Evolutionary conservation across 768 basidiomycete genomes (phyloP).

Genomic region (Pleurotus citrinopileatus): DNA sequence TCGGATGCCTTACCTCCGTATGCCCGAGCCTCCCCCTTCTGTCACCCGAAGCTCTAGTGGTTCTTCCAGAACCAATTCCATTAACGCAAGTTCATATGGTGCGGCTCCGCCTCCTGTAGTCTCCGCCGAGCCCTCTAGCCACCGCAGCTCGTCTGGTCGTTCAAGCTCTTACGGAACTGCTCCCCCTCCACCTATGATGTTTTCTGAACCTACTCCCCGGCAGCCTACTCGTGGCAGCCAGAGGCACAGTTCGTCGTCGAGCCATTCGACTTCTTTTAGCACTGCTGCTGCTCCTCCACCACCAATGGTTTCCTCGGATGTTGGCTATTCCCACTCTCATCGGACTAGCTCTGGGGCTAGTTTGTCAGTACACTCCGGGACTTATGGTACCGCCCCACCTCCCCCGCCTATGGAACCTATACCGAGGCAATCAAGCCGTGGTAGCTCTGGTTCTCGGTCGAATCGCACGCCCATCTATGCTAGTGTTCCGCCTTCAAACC

Average conservation of each 20-base stretch:
- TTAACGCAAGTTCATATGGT: background rate
- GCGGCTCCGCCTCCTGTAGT: background rate
- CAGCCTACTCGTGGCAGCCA: constrained; percentile 1
- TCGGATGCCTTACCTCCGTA: background rate
- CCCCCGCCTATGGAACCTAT: background rate
- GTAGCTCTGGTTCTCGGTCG: background rate
- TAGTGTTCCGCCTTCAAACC: background rate
- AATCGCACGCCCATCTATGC: background rate
- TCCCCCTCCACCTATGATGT: constrained; percentile 26
- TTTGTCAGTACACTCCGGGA: background rate
- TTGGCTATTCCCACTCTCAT: background rate
- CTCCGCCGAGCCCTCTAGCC: background rate
- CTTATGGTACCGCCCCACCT: background rate
- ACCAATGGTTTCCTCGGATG: background rate
- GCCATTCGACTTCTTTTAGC: background rate
- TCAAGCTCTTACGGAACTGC: constrained; percentile 40
- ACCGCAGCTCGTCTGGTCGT: constrained; percentile 30
- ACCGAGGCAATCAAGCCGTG: background rate
- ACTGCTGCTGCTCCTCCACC: background rate
- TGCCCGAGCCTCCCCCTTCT: constrained; percentile 5
- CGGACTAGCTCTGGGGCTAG: background rate
- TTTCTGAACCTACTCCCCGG: background rate
- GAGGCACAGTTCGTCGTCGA: background rate
- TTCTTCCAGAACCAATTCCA: background rate
- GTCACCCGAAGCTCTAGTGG: background rate